Evolutionary conservation across 768 basidiomycete genomes (phyloP).

Genomic region (Tricholoma furcatifolium): DNA sequence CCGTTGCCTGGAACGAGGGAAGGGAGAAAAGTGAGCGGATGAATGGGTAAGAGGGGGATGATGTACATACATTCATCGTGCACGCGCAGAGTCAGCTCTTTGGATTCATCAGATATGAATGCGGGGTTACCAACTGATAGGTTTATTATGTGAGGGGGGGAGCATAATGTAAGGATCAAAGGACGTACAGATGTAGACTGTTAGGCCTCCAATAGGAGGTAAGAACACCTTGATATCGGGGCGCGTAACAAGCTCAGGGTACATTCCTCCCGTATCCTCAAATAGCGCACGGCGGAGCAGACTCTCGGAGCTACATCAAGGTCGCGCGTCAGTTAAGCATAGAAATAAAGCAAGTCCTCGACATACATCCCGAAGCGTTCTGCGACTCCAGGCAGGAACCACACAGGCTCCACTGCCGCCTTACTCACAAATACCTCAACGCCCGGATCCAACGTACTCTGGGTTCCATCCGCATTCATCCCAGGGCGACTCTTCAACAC

Average conservation of each 20-base stretch:
- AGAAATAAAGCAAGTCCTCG: neutral
- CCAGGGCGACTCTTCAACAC: conserved; percentile 69
- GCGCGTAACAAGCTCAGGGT: conserved; percentile 92
- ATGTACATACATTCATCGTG: conserved; percentile 82
- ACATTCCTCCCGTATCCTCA: conserved; percentile 96
- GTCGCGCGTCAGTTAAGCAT: neutral
- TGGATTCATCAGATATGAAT: conserved; percentile 69
- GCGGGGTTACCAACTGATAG: conserved; percentile 77
- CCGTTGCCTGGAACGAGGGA: conserved; percentile 77
- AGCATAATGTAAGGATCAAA: neutral
- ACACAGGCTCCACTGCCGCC: conserved; percentile 95
- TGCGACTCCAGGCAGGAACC: conserved; percentile 93
- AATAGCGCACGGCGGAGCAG: conserved; percentile 89
- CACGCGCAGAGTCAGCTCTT: conserved; percentile 83
- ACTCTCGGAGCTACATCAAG: conserved; percentile 62
- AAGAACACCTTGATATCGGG: conserved; percentile 96
- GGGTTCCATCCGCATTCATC: conserved; percentile 60
- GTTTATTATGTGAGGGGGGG: neutral
- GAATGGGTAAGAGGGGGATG: neutral
- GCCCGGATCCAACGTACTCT: conserved; percentile 61
- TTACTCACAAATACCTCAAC: conserved; percentile 89
- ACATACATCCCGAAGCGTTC: conserved; percentile 90
- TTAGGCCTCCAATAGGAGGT: conserved; percentile 89
- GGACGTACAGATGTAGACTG: conserved; percentile 83
- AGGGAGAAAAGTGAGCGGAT: neutral